These are phyloP conservation scores for Tetraselmis chui DNA, from an alignment of 139 green algal species.

Conservation along the genomic window DNA sequence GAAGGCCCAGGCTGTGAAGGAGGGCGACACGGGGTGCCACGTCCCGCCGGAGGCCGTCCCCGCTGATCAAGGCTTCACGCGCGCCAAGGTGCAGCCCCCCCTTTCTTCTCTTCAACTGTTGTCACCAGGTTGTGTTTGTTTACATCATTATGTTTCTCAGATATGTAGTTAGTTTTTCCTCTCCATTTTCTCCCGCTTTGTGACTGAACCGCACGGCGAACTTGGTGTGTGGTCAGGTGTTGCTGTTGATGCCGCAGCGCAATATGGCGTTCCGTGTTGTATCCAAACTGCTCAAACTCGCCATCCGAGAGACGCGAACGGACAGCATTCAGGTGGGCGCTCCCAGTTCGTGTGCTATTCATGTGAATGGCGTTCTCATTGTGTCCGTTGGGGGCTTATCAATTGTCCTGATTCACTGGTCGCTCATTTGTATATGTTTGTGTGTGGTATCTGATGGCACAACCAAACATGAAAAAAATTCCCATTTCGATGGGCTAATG, in stretches of 20 bases:
- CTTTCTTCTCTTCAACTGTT: not conserved
- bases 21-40: not conserved
- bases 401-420: slow-evolving; percentile 8
- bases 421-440: slow-evolving; percentile 1
- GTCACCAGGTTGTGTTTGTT: no score
- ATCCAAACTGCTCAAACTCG: slow-evolving; percentile 60
- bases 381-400: slow-evolving; percentile 2
- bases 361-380: no score
- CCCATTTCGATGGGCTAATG: no score
- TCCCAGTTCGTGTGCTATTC: no score
- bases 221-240: no score
- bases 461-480: no score
- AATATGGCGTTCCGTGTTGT: slow-evolving; percentile 62
- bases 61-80: slow-evolving; percentile 80
- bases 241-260: slow-evolving; percentile 84
- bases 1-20: not conserved
- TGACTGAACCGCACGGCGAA: no score
- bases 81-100: slow-evolving; percentile 53
- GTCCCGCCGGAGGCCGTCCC: slow-evolving; percentile 11
- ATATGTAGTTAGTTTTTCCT: no score
- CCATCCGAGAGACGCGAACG: slow-evolving; percentile 61
- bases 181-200: no score
- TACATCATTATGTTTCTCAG: no score
- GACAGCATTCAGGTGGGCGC: slow-evolving; percentile 54
- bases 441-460: no score